Percentiles rank a stretch among this genome's conserved stretches.
These are phyloP conservation scores for Phytopythium kandeliae DNA, from an alignment of 352 stramenopile species.

Conservation along the genomic window DNA sequence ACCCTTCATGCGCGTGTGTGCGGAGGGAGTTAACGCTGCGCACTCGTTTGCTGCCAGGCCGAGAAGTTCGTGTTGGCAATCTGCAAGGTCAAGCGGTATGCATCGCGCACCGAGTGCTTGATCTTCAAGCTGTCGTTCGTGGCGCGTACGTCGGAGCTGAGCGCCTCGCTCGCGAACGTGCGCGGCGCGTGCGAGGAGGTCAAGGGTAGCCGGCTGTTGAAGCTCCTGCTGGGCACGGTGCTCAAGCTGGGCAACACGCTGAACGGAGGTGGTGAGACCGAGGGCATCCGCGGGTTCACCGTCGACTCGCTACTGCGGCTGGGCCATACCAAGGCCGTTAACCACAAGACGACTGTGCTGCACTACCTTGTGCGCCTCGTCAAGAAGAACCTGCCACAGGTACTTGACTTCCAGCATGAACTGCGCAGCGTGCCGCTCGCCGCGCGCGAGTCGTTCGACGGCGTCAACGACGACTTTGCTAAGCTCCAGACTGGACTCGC, in stretches of 20 bases:
- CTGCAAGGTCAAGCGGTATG: conserved; percentile 66
- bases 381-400: conserved; percentile 91
- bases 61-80: conserved; percentile 90
- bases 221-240: conserved; percentile 95
- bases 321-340: conserved; percentile 93
- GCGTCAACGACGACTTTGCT: conserved; percentile 54
- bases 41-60: conserved; percentile 20
- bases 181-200: conserved; percentile 92
- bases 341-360: conserved; percentile 98
- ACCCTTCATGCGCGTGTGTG: neutral
- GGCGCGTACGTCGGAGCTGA: conserved; percentile 76
- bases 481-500: conserved; percentile 47
- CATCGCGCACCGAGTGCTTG: conserved; percentile 64
- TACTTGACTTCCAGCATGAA: conserved; percentile 92
- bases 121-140: conserved; percentile 79
- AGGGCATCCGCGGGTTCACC: conserved; percentile 92
- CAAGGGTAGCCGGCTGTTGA: conserved; percentile 88
- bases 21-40: neutral
- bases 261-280: conserved; percentile 88
- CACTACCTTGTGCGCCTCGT: conserved; percentile 97
- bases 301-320: conserved; percentile 93
- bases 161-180: conserved; percentile 72
- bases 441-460: conserved; percentile 76
- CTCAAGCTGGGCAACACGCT: conserved; percentile 96
- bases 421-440: conserved; percentile 79